A percentile compares a stretch with the other conserved stretches of the same genome.
These are phyloP conservation scores for Ceratobasidium papillatum DNA, from an alignment of 1,284 basidiomycete species.

Conservation along the genomic window DNA sequence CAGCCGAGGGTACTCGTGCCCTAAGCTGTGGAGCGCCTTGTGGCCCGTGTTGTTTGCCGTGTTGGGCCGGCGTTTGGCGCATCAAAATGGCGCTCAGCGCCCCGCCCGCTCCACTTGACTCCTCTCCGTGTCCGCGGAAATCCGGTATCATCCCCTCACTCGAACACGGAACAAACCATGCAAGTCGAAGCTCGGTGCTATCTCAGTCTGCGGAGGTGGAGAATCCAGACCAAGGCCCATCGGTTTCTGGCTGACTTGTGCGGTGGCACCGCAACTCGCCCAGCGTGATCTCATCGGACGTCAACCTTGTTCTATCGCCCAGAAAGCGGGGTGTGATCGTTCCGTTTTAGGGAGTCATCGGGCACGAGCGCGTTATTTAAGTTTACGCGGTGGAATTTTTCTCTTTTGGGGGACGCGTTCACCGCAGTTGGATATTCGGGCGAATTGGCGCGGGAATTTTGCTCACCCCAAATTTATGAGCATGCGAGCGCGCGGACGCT, in stretches of 20 bases:
- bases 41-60: not conserved
- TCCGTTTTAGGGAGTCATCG: constrained; percentile 10
- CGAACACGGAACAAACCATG: constrained; percentile 26
- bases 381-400: constrained; percentile 14
- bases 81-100: too few species aligned
- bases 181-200: constrained; percentile 18
- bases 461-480: constrained; percentile 16
- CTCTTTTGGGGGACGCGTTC: constrained; percentile 6
- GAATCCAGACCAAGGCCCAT: constrained; percentile 8
- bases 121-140: constrained; percentile 24
- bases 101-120: not conserved
- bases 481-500: not conserved
- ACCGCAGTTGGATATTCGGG: constrained; percentile 10
- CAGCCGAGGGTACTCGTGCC: too few species aligned
- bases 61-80: not conserved
- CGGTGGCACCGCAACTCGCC: constrained; percentile 15
- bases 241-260: constrained; percentile 6
- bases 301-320: constrained; percentile 21
- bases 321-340: constrained; percentile 16
- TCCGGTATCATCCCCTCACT: not conserved
- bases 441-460: constrained; percentile 13
- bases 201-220: not conserved
- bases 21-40: too few species aligned
- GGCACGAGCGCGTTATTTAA: constrained; percentile 6
- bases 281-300: constrained; percentile 19